A percentile compares a stretch with the other conserved stretches of the same genome.
Conservation (phyloP, 2,329 filamentous ascomycete genomes). For the Didymella keratinophila region DNA sequence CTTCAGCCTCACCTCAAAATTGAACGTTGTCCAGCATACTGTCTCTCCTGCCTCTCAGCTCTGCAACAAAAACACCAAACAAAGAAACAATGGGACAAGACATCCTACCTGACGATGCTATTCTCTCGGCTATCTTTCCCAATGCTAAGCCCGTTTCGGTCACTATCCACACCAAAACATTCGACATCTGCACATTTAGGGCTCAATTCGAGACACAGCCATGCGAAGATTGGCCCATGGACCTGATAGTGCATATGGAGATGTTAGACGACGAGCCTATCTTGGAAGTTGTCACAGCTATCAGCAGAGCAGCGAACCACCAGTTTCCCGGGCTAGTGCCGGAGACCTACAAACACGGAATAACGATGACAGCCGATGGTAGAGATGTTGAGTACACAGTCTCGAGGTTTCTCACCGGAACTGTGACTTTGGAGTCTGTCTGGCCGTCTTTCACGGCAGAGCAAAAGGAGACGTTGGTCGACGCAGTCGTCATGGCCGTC, state of each 20-base stretch:
- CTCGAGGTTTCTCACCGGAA: slow-evolving; percentile 13
- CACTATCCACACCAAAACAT: slow-evolving; percentile 12
- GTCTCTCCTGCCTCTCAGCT: background rate
- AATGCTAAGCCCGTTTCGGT: slow-evolving; percentile 9
- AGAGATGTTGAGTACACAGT: slow-evolving; percentile 15
- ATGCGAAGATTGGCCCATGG: slow-evolving; percentile 15
- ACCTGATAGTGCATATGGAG: slow-evolving; percentile 12
- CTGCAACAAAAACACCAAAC: background rate
- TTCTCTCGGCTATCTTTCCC: slow-evolving; percentile 18
- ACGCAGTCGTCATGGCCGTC: slow-evolving; percentile 11
- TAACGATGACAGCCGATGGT: slow-evolving; percentile 13
- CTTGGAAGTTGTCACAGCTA: slow-evolving; percentile 13
- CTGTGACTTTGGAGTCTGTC: slow-evolving; percentile 11
- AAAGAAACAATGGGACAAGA: slow-evolving; percentile 17
- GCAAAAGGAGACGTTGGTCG: slow-evolving; percentile 14
- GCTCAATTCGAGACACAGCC: slow-evolving; percentile 15
- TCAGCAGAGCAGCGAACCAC: slow-evolving; percentile 16
- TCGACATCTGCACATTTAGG: slow-evolving; percentile 15
- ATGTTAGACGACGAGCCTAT: slow-evolving; percentile 9
- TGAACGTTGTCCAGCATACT: background rate
- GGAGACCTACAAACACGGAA: slow-evolving; percentile 11
- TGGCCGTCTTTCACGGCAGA: slow-evolving; percentile 4
- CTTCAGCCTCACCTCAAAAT: slow-evolving; percentile 5
- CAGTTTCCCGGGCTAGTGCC: slow-evolving; percentile 15
- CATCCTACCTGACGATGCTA: slow-evolving; percentile 14